Conservation (phyloP, 192 early-diverging fungal genomes). For the Funneliformis geosporum region DNA sequence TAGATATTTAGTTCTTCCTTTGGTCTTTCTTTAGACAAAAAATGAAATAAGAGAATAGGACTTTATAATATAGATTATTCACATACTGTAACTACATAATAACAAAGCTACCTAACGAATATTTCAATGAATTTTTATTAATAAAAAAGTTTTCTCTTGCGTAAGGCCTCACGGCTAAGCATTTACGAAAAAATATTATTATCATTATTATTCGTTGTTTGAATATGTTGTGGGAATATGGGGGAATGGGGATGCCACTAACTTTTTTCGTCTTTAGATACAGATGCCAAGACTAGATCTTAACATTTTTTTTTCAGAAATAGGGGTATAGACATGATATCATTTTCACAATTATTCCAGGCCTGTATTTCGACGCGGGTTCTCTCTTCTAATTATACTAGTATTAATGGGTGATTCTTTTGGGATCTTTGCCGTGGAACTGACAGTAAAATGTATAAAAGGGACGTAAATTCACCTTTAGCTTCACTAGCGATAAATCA, state of each 20-base stretch:
- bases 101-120: background rate
- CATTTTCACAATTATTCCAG: slow-evolving; percentile 4
- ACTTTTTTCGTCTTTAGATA: no score
- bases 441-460: background rate
- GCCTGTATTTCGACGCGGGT: no score
- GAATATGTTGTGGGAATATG: background rate
- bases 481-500: slow-evolving; percentile 4
- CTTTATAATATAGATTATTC: slow-evolving; percentile 20
- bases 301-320: background rate
- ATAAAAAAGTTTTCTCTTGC: background rate
- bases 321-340: background rate
- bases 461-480: slow-evolving; percentile 19
- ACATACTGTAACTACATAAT: slow-evolving; percentile 7
- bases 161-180: background rate
- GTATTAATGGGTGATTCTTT: no score
- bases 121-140: no score
- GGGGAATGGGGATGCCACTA: background rate
- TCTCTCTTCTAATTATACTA: no score
- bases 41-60: background rate
- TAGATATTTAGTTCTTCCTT: slow-evolving; percentile 2
- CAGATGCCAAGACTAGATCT: no score
- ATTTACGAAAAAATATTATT: no score
- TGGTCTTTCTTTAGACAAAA: background rate
- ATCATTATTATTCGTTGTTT: no score
- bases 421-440: background rate